Conservation (phyloP, 2,329 filamentous ascomycete species). For the Fusarium euwallaceae region DNA sequence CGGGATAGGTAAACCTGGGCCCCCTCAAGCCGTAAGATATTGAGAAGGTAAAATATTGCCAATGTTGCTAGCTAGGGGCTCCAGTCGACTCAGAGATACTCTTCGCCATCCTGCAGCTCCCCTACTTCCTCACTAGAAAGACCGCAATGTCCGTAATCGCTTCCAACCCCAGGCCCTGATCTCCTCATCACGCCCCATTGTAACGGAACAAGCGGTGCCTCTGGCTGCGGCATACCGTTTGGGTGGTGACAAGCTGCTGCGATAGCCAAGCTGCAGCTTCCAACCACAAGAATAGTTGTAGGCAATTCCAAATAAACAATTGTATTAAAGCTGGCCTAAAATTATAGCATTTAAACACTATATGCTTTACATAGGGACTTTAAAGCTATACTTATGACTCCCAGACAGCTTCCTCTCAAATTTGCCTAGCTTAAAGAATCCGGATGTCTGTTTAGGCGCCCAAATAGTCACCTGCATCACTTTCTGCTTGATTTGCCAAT, state of each 20-base stretch:
- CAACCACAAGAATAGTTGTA: not conserved
- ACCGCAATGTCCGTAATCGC: not conserved
- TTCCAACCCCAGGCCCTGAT: not conserved
- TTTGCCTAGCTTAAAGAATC: no score
- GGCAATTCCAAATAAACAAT: not conserved
- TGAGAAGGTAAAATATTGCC: no score
- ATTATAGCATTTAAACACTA: no score
- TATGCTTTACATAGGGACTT: no score
- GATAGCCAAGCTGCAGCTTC: conserved; percentile 17
- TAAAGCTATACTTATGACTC: no score
- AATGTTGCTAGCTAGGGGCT: not conserved
- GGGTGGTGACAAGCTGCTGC: conserved; percentile 18
- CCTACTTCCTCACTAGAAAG: conserved; percentile 13
- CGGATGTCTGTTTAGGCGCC: no score
- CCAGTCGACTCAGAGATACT: not conserved
- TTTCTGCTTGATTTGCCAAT: no score
- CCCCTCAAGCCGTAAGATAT: no score
- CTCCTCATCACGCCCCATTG: conserved; percentile 12
- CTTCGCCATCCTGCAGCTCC: not conserved
- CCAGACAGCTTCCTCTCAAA: no score
- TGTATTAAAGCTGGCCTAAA: no score
- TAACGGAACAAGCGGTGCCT: not conserved
- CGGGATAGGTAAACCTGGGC: no score
- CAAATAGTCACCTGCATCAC: no score
- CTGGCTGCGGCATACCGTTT: not conserved